Evolutionary conservation across 2,329 filamentous ascomycete species (phyloP), one percentile per base, ranked within the genome.

Genomic region (Cercospora canescens): DNA sequence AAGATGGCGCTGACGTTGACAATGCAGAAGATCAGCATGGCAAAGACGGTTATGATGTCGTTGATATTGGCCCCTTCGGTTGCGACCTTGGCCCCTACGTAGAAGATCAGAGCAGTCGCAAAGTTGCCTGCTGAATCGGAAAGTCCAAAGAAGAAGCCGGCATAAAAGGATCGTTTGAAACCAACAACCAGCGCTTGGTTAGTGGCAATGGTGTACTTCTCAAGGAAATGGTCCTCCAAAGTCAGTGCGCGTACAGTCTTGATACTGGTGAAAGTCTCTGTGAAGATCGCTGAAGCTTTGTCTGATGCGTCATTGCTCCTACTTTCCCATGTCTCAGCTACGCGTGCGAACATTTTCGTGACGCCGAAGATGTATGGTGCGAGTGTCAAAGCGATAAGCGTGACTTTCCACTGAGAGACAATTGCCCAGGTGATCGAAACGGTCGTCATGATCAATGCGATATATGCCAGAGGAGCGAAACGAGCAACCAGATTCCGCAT

Each of bases 11-110:
- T 88, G 2, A 91, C 87, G 11, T 90, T 92, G 11, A 89, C 88
- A 63, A 96, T 87, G 67, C 91, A 90, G 75, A 97, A 91, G n/a
- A 97, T 85, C 1, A 98, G 84, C 61, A 97, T 84, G 35, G 93
- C 91, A 72, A 95, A 89, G 0, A 95, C 91, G 67, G 90, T 87
- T 30, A 96, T 80, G 18, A 95, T 85, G 1, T 84, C 80, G 1
- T 85, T 82, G 0, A 90, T 85, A 0, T 81, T 82, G 41, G 85
- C 78, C 9, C 81, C 74, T 50, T 79, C 77, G 0, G 84, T 82
- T 6, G 91, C 84, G 11, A 96, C 82, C 0, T 85, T 79, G 0
- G 89, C 87, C 2, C 91, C 92, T 74, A 94, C 96, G 80, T 90
- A 97, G 76, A 97, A 95, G 9, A 96, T 86, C 3, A 96, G 80